A percentile compares a stretch with the other conserved stretches of the same genome.
Conservation (phyloP, 352 stramenopile genomes). For the Globisporangium recalcitrans region DNA sequence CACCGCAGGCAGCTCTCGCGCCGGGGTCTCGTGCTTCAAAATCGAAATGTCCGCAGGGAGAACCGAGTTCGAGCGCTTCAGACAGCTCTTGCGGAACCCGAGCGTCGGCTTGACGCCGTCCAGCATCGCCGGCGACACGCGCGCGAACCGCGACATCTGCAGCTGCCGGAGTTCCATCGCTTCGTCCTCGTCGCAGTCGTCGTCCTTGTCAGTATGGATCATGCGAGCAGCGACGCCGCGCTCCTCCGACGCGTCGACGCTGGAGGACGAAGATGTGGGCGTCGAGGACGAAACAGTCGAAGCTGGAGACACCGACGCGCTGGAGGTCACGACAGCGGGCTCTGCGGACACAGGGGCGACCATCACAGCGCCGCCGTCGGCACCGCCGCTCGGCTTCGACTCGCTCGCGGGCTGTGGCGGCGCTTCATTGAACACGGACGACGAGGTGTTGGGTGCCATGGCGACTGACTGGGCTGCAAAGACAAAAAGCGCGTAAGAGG, state of each 20-base stretch:
- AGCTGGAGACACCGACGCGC: slow-evolving; percentile 21
- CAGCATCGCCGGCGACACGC: slow-evolving; percentile 38
- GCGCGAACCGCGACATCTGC: slow-evolving; percentile 28
- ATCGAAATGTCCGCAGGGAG: slow-evolving; percentile 24
- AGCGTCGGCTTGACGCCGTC: slow-evolving; percentile 49
- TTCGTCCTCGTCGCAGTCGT: slow-evolving; percentile 12
- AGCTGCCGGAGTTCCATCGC: slow-evolving; percentile 4
- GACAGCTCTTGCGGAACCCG: slow-evolving; percentile 58
- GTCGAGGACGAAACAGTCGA: slow-evolving; percentile 9
- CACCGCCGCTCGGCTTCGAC: slow-evolving; percentile 11
- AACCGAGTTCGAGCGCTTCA: slow-evolving; percentile 62
- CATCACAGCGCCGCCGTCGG: slow-evolving; percentile 22
- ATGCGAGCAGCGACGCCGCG: not conserved
- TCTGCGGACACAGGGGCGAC: slow-evolving; percentile 29
- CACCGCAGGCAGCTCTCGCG: slow-evolving; percentile 10
- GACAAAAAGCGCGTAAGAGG: not conserved
- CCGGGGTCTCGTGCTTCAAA: slow-evolving; percentile 7
- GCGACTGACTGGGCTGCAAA: not conserved
- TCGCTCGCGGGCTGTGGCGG: slow-evolving; percentile 26
- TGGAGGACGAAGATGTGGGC: not conserved
- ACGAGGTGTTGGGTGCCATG: slow-evolving; percentile 58
- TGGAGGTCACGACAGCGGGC: slow-evolving; percentile 23
- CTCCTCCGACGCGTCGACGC: not conserved
- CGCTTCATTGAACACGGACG: slow-evolving; percentile 56
- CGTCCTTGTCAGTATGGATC: not conserved